Evolutionary conservation across 129 eudicot genomes (phyloP), one percentile per base, ranked within the genome.

Genomic region (Escallonia herrerae): DNA sequence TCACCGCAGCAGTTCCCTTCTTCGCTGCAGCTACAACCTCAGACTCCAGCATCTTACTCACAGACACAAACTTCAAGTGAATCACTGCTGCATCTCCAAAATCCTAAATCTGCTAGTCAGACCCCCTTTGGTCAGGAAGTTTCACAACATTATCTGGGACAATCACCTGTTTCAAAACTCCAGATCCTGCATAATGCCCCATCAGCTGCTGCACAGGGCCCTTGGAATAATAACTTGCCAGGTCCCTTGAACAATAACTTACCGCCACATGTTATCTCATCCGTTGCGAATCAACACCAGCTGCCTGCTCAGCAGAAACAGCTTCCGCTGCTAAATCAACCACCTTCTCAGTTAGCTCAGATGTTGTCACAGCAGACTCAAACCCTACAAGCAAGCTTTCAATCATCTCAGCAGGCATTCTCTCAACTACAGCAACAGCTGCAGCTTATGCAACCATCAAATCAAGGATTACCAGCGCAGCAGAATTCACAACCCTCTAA

Each of bases 361-460:
- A 81, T 89, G 99, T 65, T 94, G 75, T 81, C 97, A 52, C 99
- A 94, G 54, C 97, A 89, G 81, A 94, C 81, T 40, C 97, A 94
- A 60, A 77, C 80, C 56, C 80, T 94, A 59, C 93, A 89, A 78
- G 99, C 96, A 13, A 89, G 86, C 53, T 82, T 83, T 56, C 99
- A 94, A 56, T 89, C 97, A 45, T 89, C 99, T 11, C 95, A 89
- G 72, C 95, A 86, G 71, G 83, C 95, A 2, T 77, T 89, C 48
- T 77, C 90, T 15, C 99, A 94, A 83, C 96, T 94, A 70, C 99
- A 89, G 63, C 97, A 94, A 63, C 99, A 94, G 74, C 53, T 86
- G 68, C 96, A 89, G 78, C 78, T 84, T 79, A 87, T 86, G 84
- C 99, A 94, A 67, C 99, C 99, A 39, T 66, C 96, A 7, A 86